Base-by-base conservation (phyloP, 2,329 filamentous ascomycete species). In the Botrytis fragariae region DNA sequence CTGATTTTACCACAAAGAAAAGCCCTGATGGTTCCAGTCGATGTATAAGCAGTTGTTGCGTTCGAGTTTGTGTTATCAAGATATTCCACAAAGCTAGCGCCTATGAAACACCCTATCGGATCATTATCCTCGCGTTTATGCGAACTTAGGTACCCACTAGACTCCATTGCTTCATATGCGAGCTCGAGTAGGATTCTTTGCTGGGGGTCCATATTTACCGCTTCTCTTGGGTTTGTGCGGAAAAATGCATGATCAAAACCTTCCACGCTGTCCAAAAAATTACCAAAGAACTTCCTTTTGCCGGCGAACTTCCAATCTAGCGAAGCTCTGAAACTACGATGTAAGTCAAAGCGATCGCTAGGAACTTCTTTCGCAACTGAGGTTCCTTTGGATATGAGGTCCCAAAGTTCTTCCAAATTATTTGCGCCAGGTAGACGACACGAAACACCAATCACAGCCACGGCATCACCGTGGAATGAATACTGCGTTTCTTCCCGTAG, bases 331-430 rank as follows among this genome's bases (percentile, higher is more conserved):
- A 71, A 72, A 51, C 71, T 67, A 16, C 59, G 44, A 57, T 62
- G 22, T 35, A 75, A 54, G 9, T 76, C 72, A 45, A 77, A 76
- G 29, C 74, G 60, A 35, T 74, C 45, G n/a, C 48, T 77, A 2
- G 67, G 35, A 12, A 74, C 78, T 51, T 79, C 74, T 22, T 79
- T 78, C 74, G 80, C 81, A 37, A 78, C 78, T 61, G 77, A 79
- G 59, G 77, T 76, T 48, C 92, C 92, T 81, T 91, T 90, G 79
- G 89, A 87, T n/a, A 94, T 85, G 8, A 94, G 84, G 74, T 93
- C 89, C 92, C 92, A 94, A 54, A 94, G 88, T 71, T 88, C 87
- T 72, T 93, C 90, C 73, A 86, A 82, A 4, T 80, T 82, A 10
- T 85, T 85, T 16, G 83, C 80, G 5, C 86, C 87, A 4, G 87